phyloP scores from a whole-genome alignment of 352 stramenopile species.

The Hyaloperonospora brassicae region DNA sequence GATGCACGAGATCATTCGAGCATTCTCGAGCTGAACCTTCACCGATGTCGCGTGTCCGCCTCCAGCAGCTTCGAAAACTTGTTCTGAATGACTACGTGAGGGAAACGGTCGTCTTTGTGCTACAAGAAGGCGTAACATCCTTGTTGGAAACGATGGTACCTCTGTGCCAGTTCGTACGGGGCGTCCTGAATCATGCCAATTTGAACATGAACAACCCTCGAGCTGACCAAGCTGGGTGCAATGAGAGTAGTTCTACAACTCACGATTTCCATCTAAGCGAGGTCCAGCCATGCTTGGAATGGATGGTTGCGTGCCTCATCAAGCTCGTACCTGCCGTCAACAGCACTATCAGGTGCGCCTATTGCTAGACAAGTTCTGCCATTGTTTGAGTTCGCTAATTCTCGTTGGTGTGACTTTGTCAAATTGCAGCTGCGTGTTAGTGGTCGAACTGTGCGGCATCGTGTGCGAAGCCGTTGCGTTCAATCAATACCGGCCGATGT shows the following conservation, averaged over 20 bases:
- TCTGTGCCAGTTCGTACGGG: conserved; percentile 56
- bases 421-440: conserved; percentile 44
- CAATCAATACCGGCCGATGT: conserved; percentile 18
- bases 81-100: conserved; percentile 47
- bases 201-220: conserved; percentile 23
- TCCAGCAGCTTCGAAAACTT: conserved; percentile 48
- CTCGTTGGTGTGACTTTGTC: no score
- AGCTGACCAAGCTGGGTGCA: conserved; percentile 3
- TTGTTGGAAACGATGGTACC: conserved; percentile 60
- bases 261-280: conserved; percentile 30
- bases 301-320: conserved; percentile 31
- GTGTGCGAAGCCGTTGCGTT: conserved; percentile 35
- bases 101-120: conserved; percentile 37
- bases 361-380: neutral
- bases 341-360: conserved; percentile 21
- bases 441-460: conserved; percentile 60
- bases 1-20: conserved; percentile 54
- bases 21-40: conserved; percentile 25
- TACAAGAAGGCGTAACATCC: conserved; percentile 14
- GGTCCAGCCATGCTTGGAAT: conserved; percentile 26
- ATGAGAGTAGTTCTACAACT: neutral
- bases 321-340: conserved; percentile 18
- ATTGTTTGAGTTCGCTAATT: neutral
- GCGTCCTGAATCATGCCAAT: conserved; percentile 57
- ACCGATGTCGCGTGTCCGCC: conserved; percentile 9